These are phyloP conservation scores for Kodamaea derodonti DNA, from an alignment of 1,139 yeast genomes.

Conservation along the genomic window DNA sequence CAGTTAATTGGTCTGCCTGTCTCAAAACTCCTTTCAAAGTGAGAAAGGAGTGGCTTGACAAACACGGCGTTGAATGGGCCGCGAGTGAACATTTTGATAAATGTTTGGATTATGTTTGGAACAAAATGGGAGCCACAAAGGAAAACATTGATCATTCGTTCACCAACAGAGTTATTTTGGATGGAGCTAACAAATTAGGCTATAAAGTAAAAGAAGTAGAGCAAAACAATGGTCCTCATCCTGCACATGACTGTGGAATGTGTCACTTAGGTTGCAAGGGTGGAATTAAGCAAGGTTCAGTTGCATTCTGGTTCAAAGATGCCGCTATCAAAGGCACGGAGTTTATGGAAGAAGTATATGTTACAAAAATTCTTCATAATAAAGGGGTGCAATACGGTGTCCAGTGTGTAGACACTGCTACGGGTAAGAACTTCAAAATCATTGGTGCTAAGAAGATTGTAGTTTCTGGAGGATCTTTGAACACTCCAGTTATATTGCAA, in stretches of 20 bases:
- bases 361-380: slow-evolving; percentile 35
- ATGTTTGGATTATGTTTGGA: slow-evolving; percentile 46
- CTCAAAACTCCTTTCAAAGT: slow-evolving; percentile 51
- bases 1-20: slow-evolving; percentile 63
- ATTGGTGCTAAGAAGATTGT: slow-evolving; percentile 47
- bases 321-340: slow-evolving; percentile 48
- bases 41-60: slow-evolving; percentile 53
- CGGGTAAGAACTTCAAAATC: slow-evolving; percentile 32
- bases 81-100: slow-evolving; percentile 43
- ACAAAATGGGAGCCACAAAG: slow-evolving; percentile 48
- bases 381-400: slow-evolving; percentile 46
- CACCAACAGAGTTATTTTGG: slow-evolving; percentile 44
- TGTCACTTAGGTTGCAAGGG: slow-evolving; percentile 53
- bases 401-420: slow-evolving; percentile 27
- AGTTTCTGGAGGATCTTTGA: slow-evolving; percentile 48
- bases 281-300: slow-evolving; percentile 56
- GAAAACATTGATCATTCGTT: slow-evolving; percentile 44
- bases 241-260: slow-evolving; percentile 46
- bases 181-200: slow-evolving; percentile 48
- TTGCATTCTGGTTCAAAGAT: slow-evolving; percentile 49
- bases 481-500: slow-evolving; percentile 49
- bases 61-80: slow-evolving; percentile 48
- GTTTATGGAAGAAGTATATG: slow-evolving; percentile 48
- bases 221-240: slow-evolving; percentile 51
- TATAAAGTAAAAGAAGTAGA: slow-evolving; percentile 38